Evolutionary conservation across 2,329 filamentous ascomycete genomes (phyloP).

Genomic region (Phoma herbarum): DNA sequence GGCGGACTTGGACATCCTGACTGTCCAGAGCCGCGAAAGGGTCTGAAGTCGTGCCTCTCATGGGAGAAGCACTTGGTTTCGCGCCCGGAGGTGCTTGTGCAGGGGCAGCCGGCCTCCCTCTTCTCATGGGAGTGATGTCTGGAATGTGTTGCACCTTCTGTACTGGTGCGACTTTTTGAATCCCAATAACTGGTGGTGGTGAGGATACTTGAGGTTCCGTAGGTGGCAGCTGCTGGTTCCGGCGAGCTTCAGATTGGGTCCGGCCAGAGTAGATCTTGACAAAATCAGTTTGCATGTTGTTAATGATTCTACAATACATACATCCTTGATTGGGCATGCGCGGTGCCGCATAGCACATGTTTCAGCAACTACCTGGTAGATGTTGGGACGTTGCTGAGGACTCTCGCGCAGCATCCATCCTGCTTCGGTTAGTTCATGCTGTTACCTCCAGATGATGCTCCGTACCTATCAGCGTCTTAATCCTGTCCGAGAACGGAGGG

Average conservation of each 20-base stretch:
- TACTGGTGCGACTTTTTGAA: conserved; percentile 79
- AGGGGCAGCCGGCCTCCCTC: conserved; percentile 74
- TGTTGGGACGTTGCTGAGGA: conserved; percentile 82
- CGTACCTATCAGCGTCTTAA: conserved; percentile 89
- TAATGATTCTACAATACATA: conserved; percentile 52
- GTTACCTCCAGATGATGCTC: conserved; percentile 32
- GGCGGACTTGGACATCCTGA: conserved; percentile 59
- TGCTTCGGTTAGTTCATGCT: conserved; percentile 50
- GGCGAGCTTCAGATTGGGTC: conserved; percentile 71
- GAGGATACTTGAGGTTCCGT: conserved; percentile 62
- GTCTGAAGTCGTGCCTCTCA: conserved; percentile 74
- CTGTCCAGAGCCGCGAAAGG: conserved; percentile 91
- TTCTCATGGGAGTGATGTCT: conserved; percentile 91
- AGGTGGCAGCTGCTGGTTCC: conserved; percentile 67
- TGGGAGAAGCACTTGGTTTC: conserved; percentile 73
- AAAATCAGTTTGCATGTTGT: conserved; percentile 30
- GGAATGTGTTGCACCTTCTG: conserved; percentile 78
- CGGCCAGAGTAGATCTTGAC: conserved; percentile 59
- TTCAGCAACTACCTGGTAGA: conserved; percentile 91
- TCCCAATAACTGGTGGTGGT: conserved; percentile 72
- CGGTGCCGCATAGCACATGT: conserved; percentile 88
- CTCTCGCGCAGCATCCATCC: conserved; percentile 91
- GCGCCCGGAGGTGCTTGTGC: conserved; percentile 53
- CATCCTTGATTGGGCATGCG: conserved; percentile 87
- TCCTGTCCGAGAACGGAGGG: conserved; percentile 85